Conservation (phyloP, 1,284 basidiomycete species). For the Xerocomus alliaceus region DNA sequence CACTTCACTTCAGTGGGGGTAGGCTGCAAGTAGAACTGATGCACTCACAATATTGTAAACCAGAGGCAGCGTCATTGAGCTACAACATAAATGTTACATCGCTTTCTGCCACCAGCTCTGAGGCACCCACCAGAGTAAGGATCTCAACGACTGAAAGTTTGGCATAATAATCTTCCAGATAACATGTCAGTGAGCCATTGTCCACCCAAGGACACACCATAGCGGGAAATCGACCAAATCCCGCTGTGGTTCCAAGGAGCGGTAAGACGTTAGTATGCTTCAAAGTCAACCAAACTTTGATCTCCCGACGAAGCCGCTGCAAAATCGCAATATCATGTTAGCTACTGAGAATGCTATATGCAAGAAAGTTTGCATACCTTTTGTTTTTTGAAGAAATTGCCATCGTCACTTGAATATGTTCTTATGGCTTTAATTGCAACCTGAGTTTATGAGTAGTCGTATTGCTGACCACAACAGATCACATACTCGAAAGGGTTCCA, state of each 20-base stretch:
- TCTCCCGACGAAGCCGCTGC: slow-evolving; percentile 26
- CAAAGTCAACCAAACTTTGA: slow-evolving; percentile 27
- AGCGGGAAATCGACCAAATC: slow-evolving; percentile 30
- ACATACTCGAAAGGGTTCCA: slow-evolving; percentile 14
- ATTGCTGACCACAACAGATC: background rate
- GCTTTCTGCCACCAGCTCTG: background rate
- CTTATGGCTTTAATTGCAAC: slow-evolving; percentile 25
- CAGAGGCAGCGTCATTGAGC: slow-evolving; percentile 27
- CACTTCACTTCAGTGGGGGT: background rate
- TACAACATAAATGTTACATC: background rate
- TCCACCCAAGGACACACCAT: slow-evolving; percentile 36
- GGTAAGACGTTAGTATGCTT: slow-evolving; percentile 29
- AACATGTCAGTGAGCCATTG: slow-evolving; percentile 28
- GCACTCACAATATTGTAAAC: slow-evolving; percentile 27
- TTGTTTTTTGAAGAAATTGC: slow-evolving; percentile 18
- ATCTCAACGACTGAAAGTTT: slow-evolving; percentile 3
- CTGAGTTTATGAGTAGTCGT: slow-evolving; percentile 2
- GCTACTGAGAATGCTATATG: background rate
- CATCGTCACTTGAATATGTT: slow-evolving; percentile 15
- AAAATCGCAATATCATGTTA: background rate
- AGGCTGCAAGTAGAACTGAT: background rate
- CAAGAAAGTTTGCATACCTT: slow-evolving; percentile 3
- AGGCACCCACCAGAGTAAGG: slow-evolving; percentile 20
- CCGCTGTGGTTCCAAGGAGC: slow-evolving; percentile 23
- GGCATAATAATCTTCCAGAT: slow-evolving; percentile 13